Conservation (phyloP, 2,329 filamentous ascomycete genomes). For the Fusarium cicatricum region DNA sequence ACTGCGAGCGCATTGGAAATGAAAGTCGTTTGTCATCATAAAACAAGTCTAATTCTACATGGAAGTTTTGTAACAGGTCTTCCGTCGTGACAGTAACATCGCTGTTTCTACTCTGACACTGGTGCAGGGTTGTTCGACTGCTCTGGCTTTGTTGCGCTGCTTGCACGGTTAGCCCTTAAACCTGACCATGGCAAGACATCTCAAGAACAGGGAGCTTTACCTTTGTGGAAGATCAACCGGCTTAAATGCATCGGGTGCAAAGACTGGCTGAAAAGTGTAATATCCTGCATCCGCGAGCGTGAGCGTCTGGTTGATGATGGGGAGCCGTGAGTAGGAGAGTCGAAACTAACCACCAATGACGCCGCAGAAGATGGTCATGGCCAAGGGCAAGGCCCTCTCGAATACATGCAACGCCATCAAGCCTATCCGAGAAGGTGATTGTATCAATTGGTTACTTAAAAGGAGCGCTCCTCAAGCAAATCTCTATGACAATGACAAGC, state of each 20-base stretch:
- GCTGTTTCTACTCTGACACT: constrained; percentile 12
- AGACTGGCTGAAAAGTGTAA: constrained; percentile 50
- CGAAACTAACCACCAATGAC: constrained; percentile 47
- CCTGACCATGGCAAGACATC: too few species aligned
- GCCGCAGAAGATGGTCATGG: constrained; percentile 49
- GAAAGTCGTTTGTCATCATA: not conserved
- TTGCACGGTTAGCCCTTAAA: constrained; percentile 3
- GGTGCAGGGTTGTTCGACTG: constrained; percentile 16
- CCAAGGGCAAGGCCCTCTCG: constrained; percentile 47
- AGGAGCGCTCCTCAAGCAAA: not conserved
- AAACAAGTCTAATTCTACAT: constrained; percentile 1
- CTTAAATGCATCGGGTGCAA: constrained; percentile 38
- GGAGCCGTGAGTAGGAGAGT: not conserved
- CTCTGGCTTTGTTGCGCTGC: constrained; percentile 18
- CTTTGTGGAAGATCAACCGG: constrained; percentile 15
- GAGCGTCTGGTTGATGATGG: constrained; percentile 3
- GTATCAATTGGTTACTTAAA: not conserved
- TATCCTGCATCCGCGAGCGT: constrained; percentile 41
- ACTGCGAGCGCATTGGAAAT: too few species aligned
- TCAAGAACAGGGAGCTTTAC: constrained; percentile 1
- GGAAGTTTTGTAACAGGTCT: not conserved
- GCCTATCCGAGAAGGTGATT: not conserved
- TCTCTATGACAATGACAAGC: not conserved
- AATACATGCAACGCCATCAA: constrained; percentile 45
- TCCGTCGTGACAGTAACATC: not conserved